Conservation (phyloP, 2,329 filamentous ascomycete species). For the Teratosphaeria gauchensis region DNA sequence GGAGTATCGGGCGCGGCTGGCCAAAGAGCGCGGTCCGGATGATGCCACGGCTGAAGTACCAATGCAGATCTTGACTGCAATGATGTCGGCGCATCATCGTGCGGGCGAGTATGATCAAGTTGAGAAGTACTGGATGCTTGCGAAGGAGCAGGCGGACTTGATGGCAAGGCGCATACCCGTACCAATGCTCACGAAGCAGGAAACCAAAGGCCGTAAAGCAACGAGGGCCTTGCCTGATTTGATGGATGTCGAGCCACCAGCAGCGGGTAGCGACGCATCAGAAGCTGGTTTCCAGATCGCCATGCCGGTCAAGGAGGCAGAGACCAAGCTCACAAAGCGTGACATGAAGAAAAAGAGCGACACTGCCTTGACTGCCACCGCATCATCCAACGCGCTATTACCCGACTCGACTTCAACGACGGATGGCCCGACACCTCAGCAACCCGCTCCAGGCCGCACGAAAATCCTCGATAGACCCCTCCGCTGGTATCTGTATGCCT, state of each 20-base stretch:
- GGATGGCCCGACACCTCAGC: not conserved
- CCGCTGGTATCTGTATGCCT: constrained; percentile 43
- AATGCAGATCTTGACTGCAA: constrained; percentile 32
- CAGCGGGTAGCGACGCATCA: not conserved
- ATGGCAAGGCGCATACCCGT: constrained; percentile 9
- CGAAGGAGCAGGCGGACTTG: constrained; percentile 44
- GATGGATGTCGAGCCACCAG: not conserved
- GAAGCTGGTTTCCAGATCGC: constrained; percentile 4
- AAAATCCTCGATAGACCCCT: constrained; percentile 35
- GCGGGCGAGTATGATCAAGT: constrained; percentile 52
- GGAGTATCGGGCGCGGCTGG: constrained; percentile 32
- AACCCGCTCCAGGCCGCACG: constrained; percentile 3
- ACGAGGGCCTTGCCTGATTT: not conserved
- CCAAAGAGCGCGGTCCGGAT: not conserved
- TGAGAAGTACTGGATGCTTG: constrained; percentile 55
- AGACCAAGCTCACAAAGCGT: not conserved
- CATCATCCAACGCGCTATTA: not conserved
- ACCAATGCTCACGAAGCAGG: constrained; percentile 9
- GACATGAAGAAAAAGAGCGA: not conserved
- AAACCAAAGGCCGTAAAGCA: not conserved
- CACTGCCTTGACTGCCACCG: not conserved
- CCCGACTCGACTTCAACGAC: not conserved
- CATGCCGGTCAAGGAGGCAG: not conserved
- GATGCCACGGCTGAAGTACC: constrained; percentile 5
- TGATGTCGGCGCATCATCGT: constrained; percentile 58